A percentile compares a stretch with the other conserved stretches of the same genome.
These are phyloP conservation scores for Aphanocladium album DNA, from an alignment of 2,329 filamentous ascomycete genomes.

Conservation along the genomic window DNA sequence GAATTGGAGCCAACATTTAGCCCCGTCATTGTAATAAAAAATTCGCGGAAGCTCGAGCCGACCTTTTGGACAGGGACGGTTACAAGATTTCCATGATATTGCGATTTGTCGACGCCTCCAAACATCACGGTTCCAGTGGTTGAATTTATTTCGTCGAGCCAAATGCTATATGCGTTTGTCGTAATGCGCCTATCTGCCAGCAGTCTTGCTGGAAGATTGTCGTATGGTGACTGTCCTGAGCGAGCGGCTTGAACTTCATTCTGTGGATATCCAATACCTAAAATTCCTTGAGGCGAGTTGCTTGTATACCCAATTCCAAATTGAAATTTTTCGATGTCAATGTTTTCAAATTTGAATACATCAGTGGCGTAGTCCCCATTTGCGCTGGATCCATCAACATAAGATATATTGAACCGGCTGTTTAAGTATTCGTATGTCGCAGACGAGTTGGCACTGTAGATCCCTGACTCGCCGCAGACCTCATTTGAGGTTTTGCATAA, in stretches of 20 bases:
- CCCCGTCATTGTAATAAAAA: constrained; percentile 64
- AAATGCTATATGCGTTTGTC: constrained; percentile 67
- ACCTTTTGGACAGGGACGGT: constrained; percentile 62
- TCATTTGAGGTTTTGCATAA: constrained; percentile 48
- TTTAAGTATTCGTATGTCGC: constrained; percentile 71
- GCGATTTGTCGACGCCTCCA: constrained; percentile 65
- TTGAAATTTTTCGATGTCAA: constrained; percentile 53
- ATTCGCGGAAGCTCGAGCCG: constrained; percentile 51
- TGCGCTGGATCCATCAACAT: constrained; percentile 75
- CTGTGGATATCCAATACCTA: constrained; percentile 75
- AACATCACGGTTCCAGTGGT: constrained; percentile 66
- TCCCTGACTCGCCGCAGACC: constrained; percentile 58
- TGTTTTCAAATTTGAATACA: constrained; percentile 55
- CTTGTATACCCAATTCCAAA: constrained; percentile 69
- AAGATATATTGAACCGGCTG: constrained; percentile 79
- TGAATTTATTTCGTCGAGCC: constrained; percentile 66
- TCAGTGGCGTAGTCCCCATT: constrained; percentile 77
- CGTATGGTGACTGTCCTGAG: constrained; percentile 50
- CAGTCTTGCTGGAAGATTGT: constrained; percentile 65
- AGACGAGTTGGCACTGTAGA: constrained; percentile 65
- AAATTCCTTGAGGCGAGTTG: constrained; percentile 62
- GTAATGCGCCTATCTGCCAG: constrained; percentile 55
- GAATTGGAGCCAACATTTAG: constrained; percentile 40
- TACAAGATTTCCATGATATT: constrained; percentile 57
- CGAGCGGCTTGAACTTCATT: constrained; percentile 72